phyloP scores from a whole-genome alignment of 2,329 filamentous ascomycete species.

The Aspergillus latus region DNA sequence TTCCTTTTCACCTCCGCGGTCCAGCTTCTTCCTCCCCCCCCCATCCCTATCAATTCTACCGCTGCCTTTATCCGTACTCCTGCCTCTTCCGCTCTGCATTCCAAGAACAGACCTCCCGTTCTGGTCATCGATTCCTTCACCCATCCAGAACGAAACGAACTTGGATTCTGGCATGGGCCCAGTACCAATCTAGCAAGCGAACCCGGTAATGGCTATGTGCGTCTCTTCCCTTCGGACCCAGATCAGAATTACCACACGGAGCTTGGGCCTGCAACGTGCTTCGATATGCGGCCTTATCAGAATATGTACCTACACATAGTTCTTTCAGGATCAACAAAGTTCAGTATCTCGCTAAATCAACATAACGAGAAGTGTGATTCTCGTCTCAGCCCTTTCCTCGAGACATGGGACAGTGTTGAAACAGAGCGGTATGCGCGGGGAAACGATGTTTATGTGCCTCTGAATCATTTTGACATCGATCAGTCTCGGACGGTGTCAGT shows the following conservation, averaged over 20 bases:
- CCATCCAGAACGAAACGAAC: slow-evolving; percentile 54
- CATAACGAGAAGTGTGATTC: slow-evolving; percentile 63
- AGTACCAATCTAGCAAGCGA: slow-evolving; percentile 59
- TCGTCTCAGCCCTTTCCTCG: slow-evolving; percentile 59
- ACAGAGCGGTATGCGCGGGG: slow-evolving; percentile 58
- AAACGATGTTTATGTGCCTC: slow-evolving; percentile 64
- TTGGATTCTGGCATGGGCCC: slow-evolving; percentile 66
- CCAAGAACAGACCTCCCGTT: neutral
- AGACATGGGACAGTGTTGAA: slow-evolving; percentile 68
- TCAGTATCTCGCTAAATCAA: slow-evolving; percentile 65
- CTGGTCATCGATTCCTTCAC: slow-evolving; percentile 62
- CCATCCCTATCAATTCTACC: slow-evolving; percentile 3
- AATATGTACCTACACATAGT: slow-evolving; percentile 64
- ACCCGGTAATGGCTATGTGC: slow-evolving; percentile 54
- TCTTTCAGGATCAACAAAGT: slow-evolving; percentile 62
- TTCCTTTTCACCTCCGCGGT: neutral
- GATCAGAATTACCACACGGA: slow-evolving; percentile 64
- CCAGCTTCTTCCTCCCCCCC: slow-evolving; percentile 8
- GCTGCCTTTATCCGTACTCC: neutral
- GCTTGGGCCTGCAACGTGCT: slow-evolving; percentile 53
- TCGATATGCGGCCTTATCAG: slow-evolving; percentile 55
- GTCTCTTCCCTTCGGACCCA: slow-evolving; percentile 58
- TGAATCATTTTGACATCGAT: slow-evolving; percentile 66
- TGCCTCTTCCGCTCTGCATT: neutral
- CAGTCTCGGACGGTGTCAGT: slow-evolving; percentile 58